A percentile compares a stretch with the other conserved stretches of the same genome.
phyloP scores from a whole-genome alignment of 164 flowering plant genomes.

The Stephania japonica region DNA sequence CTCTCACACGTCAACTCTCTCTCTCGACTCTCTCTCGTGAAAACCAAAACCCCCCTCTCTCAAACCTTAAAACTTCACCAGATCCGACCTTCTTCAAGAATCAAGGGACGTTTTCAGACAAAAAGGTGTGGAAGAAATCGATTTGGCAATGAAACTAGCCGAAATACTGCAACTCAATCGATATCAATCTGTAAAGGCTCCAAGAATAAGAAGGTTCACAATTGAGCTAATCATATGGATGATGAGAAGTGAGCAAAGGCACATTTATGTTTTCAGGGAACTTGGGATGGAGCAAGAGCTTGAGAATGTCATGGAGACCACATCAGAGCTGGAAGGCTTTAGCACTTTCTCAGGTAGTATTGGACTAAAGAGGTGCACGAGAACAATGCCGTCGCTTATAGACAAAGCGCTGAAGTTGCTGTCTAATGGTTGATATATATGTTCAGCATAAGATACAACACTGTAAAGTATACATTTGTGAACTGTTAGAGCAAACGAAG shows the following conservation, averaged over 20 bases:
- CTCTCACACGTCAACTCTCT: too few relatives aligned
- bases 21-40: too few relatives aligned
- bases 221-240: conserved; percentile 80
- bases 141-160: conserved; percentile 46
- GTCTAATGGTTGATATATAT: too few relatives aligned
- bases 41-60: too few relatives aligned
- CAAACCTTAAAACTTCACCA: too few relatives aligned
- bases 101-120: conserved; percentile 32
- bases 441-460: too few relatives aligned
- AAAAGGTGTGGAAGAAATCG: conserved; percentile 37
- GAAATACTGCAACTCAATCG: too few relatives aligned
- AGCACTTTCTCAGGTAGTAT: conserved; percentile 85
- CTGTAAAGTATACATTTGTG: too few relatives aligned
- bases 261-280: conserved; percentile 35
- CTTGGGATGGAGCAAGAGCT: conserved; percentile 64
- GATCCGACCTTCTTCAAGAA: conserved; percentile 43
- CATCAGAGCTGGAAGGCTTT: conserved; percentile 85
- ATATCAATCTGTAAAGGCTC: conserved; percentile 59
- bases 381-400: too few relatives aligned
- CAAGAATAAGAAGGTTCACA: conserved; percentile 79
- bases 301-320: conserved; percentile 58
- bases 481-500: too few relatives aligned
- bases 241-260: conserved; percentile 52
- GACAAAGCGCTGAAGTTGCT: too few relatives aligned
- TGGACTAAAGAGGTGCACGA: too few relatives aligned